Evolutionary conservation across 2,329 filamentous ascomycete genomes (phyloP).

Genomic region (Scopulariopsis brevicaulis): DNA sequence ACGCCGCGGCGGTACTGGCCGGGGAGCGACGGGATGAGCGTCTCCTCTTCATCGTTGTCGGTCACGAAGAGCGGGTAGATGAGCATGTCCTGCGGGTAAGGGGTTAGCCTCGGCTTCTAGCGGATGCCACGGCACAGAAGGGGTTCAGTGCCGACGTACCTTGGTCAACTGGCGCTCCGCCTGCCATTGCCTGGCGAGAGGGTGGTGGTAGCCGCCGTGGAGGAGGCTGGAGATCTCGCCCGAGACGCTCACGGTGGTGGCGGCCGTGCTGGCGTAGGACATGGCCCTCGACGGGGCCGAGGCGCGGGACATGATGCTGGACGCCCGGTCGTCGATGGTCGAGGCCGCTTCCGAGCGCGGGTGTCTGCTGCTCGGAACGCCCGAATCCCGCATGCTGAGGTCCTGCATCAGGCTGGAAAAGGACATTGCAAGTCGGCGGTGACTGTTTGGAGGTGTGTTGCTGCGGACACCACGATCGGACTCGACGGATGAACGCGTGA

Average conservation of each 20-base stretch:
- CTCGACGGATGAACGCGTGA: not conserved
- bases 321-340: constrained; percentile 49
- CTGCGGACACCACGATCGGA: not conserved
- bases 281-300: constrained; percentile 52
- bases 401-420: constrained; percentile 59
- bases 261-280: constrained; percentile 55
- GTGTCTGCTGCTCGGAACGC: constrained; percentile 29
- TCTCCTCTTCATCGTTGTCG: constrained; percentile 87
- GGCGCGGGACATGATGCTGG: constrained; percentile 42
- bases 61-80: constrained; percentile 97
- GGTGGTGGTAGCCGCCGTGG: constrained; percentile 73
- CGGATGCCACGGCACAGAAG: not conserved
- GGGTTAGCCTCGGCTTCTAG: constrained; percentile 2
- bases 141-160: constrained; percentile 31
- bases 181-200: constrained; percentile 71
- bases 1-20: constrained; percentile 82
- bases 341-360: constrained; percentile 31
- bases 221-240: constrained; percentile 74
- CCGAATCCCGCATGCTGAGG: constrained; percentile 45
- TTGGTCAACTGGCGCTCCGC: constrained; percentile 77
- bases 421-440: constrained; percentile 36
- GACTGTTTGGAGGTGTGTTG: not conserved
- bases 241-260: constrained; percentile 58
- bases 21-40: constrained; percentile 78
- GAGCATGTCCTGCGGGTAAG: constrained; percentile 68